Evolutionary conservation across 805 yeast species (phyloP), one percentile per base, ranked within the genome.

Genomic region (Barnettozyma populi): DNA sequence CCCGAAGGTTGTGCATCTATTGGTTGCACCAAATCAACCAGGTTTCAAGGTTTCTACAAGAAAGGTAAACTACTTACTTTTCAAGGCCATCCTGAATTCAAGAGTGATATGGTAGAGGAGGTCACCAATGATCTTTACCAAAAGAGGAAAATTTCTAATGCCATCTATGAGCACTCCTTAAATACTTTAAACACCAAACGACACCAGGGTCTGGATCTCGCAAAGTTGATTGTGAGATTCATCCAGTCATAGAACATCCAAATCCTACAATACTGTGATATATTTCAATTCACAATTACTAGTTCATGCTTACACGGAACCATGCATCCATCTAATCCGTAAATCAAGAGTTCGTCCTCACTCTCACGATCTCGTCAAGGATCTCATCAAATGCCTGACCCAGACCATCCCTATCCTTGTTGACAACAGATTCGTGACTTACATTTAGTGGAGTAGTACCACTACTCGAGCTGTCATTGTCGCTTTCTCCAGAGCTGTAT

Each of bases 31-130:
- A 63, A 70, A 0, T 70, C 64, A 36, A 84, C 95, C 52, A 57
- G 66, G 1, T 67, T 77, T 32, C 97, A 90, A 65, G 95, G 95
- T 0, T 66, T 86, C 25, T 76, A 75, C 47, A 75, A 76, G 36
- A 71, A 73, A 0, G 60, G 70, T 20, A 70, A 73, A 39, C 46
- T 85, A 7, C 64, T 90, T 20, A 78, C 94, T 0, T 76, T 89
- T 55, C 97, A 90, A 64, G 96, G 96, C 0, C 97, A 90, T 59
- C 97, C 97, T 0, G 97, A 90, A 62, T 90, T 86, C 58, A 59
- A 67, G 23, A 67, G 68, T 2, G 49, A 37, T 5, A 25, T 51
- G 9, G 9, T 54, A 0, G 71, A 64, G 3, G 60, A 9, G 0
- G 27, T 36, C 14, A 20, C 24, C n/a, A n/a, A 36, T 6, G 31